A percentile compares a stretch with the other conserved stretches of the same genome.
phyloP scores from a whole-genome alignment of 1,139 yeast species.

The Casaregolazyma lundiana region DNA sequence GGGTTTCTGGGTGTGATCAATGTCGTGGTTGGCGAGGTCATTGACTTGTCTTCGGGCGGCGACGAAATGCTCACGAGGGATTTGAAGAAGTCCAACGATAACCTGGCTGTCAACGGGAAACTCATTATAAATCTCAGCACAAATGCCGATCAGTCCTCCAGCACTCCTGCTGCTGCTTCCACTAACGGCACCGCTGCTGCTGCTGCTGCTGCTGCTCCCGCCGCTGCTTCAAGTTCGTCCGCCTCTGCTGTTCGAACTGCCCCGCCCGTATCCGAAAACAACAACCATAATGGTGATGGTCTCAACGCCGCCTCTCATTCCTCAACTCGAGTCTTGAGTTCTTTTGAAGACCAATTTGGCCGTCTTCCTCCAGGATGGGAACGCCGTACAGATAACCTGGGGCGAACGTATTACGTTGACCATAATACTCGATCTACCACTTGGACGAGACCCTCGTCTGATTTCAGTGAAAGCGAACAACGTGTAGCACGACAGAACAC shows the following conservation, averaged over 20 bases:
- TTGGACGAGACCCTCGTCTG: conserved; percentile 90
- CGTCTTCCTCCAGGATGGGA: conserved; percentile 99
- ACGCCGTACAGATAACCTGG: conserved; percentile 93
- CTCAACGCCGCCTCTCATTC: conserved; percentile 13
- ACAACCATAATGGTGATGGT: conserved; percentile 18
- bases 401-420: conserved; percentile 96
- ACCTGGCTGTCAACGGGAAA: conserved; percentile 87
- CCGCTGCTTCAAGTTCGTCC: conserved; percentile 18
- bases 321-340: conserved; percentile 27
- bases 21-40: conserved; percentile 81
- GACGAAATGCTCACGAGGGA: conserved; percentile 89
- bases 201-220: conserved; percentile 11
- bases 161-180: conserved; percentile 15
- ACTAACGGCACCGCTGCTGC: conserved; percentile 11
- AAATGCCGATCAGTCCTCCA: conserved; percentile 33
- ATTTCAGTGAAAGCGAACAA: conserved; percentile 37
- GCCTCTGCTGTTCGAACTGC: conserved; percentile 15
- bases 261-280: conserved; percentile 20
- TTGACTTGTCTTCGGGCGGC: conserved; percentile 59
- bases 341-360: conserved; percentile 96
- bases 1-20: conserved; percentile 98
- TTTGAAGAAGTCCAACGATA: conserved; percentile 85
- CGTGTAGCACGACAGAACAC: conserved; percentile 45
- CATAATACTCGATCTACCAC: conserved; percentile 97
- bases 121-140: conserved; percentile 54